Conservation (phyloP, 2,329 filamentous ascomycete species). For the Pyrenophora tritici-repentis region DNA sequence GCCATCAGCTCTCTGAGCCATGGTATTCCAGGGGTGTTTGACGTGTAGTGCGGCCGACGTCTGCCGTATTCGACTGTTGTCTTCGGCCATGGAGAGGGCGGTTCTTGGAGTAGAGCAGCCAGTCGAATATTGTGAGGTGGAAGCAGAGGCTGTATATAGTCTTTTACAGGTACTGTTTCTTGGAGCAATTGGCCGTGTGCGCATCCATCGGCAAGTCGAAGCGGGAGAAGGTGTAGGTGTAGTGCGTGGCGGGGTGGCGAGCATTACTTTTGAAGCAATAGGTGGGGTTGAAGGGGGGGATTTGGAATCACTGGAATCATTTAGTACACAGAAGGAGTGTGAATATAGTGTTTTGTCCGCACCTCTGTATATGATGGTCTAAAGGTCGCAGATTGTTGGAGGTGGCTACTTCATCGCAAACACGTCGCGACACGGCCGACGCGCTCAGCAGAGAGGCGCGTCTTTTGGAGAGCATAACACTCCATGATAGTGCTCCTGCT, state of each 20-base stretch:
- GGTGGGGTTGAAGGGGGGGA: not conserved
- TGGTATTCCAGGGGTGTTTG: not conserved
- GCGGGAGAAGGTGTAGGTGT: constrained; percentile 3
- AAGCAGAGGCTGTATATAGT: not conserved
- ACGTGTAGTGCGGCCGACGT: constrained; percentile 6
- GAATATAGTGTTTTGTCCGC: not conserved
- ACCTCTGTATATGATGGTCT: constrained; percentile 1
- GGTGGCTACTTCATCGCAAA: constrained; percentile 19
- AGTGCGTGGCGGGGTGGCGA: constrained; percentile 9
- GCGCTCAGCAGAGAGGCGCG: constrained; percentile 35
- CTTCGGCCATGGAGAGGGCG: not conserved
- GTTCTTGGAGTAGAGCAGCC: not conserved
- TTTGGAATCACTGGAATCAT: not conserved
- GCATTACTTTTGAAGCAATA: constrained; percentile 7
- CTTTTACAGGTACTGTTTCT: constrained; percentile 6
- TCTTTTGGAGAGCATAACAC: constrained; percentile 40
- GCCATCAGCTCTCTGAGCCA: not conserved
- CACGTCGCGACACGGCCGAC: constrained; percentile 23
- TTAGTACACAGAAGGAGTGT: not conserved
- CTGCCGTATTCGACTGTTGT: not conserved
- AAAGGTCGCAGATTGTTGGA: constrained; percentile 5
- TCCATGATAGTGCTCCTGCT: constrained; percentile 43
- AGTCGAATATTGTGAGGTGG: not conserved
- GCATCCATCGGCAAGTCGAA: constrained; percentile 24
- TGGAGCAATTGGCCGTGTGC: constrained; percentile 23